A percentile compares a stretch with the other conserved stretches of the same genome.
Evolutionary conservation across 139 green algal species (phyloP).

Genomic region (Chara braunii): DNA sequence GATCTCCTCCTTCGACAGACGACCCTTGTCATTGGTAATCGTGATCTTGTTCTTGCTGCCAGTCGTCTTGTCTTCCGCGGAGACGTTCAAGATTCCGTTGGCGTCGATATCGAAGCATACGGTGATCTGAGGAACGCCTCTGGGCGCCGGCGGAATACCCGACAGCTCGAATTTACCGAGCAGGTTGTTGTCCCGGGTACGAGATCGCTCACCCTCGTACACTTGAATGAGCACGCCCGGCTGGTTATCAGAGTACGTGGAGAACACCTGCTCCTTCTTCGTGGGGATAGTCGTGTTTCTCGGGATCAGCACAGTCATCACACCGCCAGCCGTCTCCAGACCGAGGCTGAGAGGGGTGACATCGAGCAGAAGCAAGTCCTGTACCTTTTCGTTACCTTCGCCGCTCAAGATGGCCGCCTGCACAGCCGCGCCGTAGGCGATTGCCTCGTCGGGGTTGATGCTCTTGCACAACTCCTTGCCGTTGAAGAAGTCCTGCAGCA

Average conservation of each 20-base stretch:
- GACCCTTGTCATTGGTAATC: conserved; percentile 98
- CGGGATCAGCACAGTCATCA: conserved; percentile 88
- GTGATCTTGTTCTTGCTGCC: conserved; percentile 97
- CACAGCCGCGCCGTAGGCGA: conserved; percentile 95
- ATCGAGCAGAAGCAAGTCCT: conserved; percentile 97
- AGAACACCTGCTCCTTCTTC: conserved; percentile 99
- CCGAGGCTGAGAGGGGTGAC: conserved; percentile 90
- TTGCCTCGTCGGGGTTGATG: conserved; percentile 99
- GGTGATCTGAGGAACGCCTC: conserved; percentile 94
- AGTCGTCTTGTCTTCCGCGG: conserved; percentile 90
- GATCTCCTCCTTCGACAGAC: conserved; percentile 93
- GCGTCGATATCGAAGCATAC: conserved; percentile 97
- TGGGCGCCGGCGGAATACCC: conserved; percentile 91
- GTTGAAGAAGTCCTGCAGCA: conserved; percentile 98
- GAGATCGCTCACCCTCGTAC: conserved; percentile 83
- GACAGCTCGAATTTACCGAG: conserved; percentile 97
- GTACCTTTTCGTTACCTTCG: conserved; percentile 84
- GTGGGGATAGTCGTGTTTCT: conserved; percentile 97
- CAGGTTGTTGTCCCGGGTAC: conserved; percentile 92
- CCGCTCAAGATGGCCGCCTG: conserved; percentile 91
- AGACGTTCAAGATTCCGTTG: conserved; percentile 97
- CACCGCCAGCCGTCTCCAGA: conserved; percentile 87
- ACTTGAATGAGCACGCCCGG: conserved; percentile 93
- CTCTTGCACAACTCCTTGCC: conserved; percentile 98
- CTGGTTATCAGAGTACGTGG: conserved; percentile 98